Conservation (phyloP, 73 alveolate species). For the Paraurostyla sp. region DNA sequence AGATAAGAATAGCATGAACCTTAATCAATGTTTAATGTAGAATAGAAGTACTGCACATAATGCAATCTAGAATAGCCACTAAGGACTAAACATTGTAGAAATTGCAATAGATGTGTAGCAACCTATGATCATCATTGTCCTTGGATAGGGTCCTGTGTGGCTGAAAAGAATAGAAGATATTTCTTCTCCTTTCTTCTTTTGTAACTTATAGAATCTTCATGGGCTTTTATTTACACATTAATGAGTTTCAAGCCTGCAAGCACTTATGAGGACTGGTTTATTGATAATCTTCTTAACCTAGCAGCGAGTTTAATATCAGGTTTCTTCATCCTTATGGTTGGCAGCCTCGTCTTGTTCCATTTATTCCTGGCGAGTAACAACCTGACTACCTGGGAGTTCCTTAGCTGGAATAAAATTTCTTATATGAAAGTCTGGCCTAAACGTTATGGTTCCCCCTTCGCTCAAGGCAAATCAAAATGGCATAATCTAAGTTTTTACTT, state of each 20-base stretch:
- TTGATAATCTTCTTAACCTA: not conserved
- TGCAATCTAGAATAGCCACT: slow-evolving; percentile 85
- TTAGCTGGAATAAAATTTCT: slow-evolving; percentile 76
- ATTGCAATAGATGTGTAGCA: slow-evolving; percentile 94
- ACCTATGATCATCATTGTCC: slow-evolving; percentile 98
- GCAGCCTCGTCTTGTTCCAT: slow-evolving; percentile 65
- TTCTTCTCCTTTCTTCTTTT: slow-evolving; percentile 58
- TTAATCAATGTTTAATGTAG: slow-evolving; percentile 49
- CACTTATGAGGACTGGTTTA: slow-evolving; percentile 1
- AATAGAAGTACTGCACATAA: slow-evolving; percentile 78
- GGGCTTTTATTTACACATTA: slow-evolving; percentile 7
- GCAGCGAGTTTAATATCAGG: not conserved
- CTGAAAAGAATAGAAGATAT: slow-evolving; percentile 82
- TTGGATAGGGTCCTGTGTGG: slow-evolving; percentile 95
- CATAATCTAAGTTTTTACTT: not conserved
- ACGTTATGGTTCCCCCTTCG: slow-evolving; percentile 77
- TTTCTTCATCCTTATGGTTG: slow-evolving; percentile 62
- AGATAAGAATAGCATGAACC: not conserved
- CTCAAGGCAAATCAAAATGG: slow-evolving; percentile 3
- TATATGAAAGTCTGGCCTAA: slow-evolving; percentile 82
- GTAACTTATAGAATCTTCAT: slow-evolving; percentile 23
- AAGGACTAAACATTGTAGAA: slow-evolving; percentile 89
- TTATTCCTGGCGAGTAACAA: slow-evolving; percentile 41
- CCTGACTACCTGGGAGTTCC: slow-evolving; percentile 78
- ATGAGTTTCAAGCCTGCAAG: not conserved